phyloP scores from a whole-genome alignment of 805 yeast genomes.

The Debaryomyces tyrocola region DNA sequence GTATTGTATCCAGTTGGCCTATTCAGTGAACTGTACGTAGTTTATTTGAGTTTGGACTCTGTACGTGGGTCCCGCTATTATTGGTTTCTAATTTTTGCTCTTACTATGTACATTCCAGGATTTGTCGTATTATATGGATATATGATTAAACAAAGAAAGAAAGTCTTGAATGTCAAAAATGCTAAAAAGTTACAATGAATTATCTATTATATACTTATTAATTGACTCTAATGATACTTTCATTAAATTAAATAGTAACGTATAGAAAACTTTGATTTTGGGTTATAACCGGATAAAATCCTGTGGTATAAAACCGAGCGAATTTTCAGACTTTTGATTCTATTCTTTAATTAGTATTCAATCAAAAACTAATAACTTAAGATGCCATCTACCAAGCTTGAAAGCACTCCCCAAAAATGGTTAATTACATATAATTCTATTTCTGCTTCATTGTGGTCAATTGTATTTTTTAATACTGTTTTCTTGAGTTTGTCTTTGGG shows the following conservation, averaged over 20 bases:
- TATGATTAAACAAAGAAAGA: constrained; percentile 30
- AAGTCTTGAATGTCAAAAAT: constrained; percentile 11
- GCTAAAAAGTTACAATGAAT: not conserved
- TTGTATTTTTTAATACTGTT: constrained; percentile 39
- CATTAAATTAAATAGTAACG: no score
- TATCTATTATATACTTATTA: no score
- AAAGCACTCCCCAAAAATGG: constrained; percentile 30
- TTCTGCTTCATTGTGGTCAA: constrained; percentile 43
- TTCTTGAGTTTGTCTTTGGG: constrained; percentile 44
- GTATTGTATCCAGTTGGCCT: constrained; percentile 33
- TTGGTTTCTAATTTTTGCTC: constrained; percentile 20
- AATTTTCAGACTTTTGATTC: no score
- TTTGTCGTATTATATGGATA: constrained; percentile 24
- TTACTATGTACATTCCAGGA: constrained; percentile 32
- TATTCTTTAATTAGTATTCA: no score
- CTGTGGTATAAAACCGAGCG: no score
- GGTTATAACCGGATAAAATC: no score
- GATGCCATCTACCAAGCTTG: constrained; percentile 1
- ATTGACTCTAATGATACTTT: no score
- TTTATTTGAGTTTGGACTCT: constrained; percentile 21
- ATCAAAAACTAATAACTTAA: not conserved
- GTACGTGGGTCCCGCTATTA: constrained; percentile 15
- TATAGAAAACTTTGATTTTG: no score
- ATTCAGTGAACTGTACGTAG: constrained; percentile 24
- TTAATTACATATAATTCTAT: constrained; percentile 42